Base-by-base conservation (phyloP, 2,329 filamentous ascomycete genomes). In the Furcasterigmium furcatum region DNA sequence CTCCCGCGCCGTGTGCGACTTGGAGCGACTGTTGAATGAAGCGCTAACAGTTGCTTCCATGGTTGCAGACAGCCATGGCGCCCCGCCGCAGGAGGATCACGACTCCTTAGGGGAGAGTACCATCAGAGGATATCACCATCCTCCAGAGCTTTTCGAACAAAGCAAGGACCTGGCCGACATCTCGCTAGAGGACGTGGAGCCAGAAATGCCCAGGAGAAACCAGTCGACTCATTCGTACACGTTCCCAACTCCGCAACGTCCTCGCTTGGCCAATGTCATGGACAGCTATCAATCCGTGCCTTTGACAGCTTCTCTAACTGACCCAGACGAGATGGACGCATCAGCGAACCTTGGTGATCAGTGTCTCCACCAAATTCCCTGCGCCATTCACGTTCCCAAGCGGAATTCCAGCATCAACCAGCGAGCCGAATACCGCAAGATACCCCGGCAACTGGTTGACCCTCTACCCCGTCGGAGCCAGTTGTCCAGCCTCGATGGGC, bases 11-110 rank as follows among this genome's bases (percentile, higher is more conserved):
- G 59, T 73, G 29, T 59, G 58, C 29, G 67, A 76, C 46, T 58
- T 77, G 21, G 73, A 78, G 47, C 60, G 66, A 20, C 64, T 78
- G 16, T 54, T 78, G 6, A 66, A 61, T 25, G 73, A 78, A 54
- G 72, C 72, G 10, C 52, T 76, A 9, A 57, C 63, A 2, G 56
- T 77, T 35, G 73, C 71, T 10, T 62, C 67, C 16, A 63, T 71
- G 42, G 66, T 62, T 10, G 60, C 67, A 5, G 63, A 67, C 25
- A 56, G 50, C 10, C 59, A 65, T 14, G 58, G 62, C 29, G 46
- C 43, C 22, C 10, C 19, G 4, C 35, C 22, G 9, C 20, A 38
- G 14, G 22, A 25, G 9, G 45, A 54, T 16, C 24, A 27, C 24
- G 24, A 27, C 7, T 27, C 9, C 8, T 16, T 18, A 7, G 34